Evolutionary conservation across 352 stramenopile species (phyloP), one percentile per base, ranked within the genome.

Genomic region (Pythium plurisporium): DNA sequence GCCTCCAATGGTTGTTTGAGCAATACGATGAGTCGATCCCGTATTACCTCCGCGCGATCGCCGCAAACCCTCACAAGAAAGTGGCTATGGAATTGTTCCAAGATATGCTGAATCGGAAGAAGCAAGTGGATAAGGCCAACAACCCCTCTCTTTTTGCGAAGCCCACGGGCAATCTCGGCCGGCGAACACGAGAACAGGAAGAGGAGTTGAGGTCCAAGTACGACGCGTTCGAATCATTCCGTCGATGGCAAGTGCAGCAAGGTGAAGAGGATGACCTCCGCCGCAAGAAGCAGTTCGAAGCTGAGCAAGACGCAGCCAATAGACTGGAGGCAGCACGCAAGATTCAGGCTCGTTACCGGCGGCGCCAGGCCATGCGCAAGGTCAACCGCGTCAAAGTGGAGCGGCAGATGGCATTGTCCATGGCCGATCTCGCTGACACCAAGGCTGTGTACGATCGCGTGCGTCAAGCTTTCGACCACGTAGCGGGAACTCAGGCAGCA

Each of bases 31-130:
- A 80, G 15, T 76, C 81, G 4, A 73, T 67, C 12, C 64, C 58
- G 44, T 82, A 88, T 60, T 95, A 91, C 55, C 38, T 95, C 26
- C 67, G 68, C 0, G 83, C 85, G 1, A 65, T 92, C n/a, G 73
- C 79, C 0, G 63, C 80, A 0, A 69, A 90, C 30, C 81, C 81
- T 12, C 74, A 86, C 55, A 85, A 84, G 23, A 67, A 76, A 49
- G 75, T 70, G 2, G 65, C 66, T 2, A 79, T 91, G 69, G 70
- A 85, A 31, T 67, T 90, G 7, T 91, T 95, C 46, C 82, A 95
- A 47, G 78, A 79, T 15, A 85, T 92, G 80, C 58, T 95, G 5
- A 67, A 79, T 23, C 71, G 76, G 7, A 71, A 79, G 40, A 73
- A 64, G 44, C 63, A 68, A 4, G 59, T 79, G 1, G 64, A 86